phyloP scores from a whole-genome alignment of 2,329 filamentous ascomycete genomes.

The Emericellopsis cladophorae region DNA sequence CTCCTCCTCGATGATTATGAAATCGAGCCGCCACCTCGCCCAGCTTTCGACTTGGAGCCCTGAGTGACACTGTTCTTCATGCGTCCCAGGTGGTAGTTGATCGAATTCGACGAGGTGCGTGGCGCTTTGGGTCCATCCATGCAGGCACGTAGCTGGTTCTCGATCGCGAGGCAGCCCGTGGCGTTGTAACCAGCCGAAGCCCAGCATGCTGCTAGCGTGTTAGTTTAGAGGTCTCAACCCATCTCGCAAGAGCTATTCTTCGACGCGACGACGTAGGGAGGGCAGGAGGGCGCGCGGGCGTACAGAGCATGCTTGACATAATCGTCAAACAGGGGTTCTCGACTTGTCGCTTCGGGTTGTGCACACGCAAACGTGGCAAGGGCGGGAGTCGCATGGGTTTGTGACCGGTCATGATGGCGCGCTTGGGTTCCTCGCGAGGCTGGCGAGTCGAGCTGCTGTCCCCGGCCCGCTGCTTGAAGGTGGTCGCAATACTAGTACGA shows the following conservation, averaged over 20 bases:
- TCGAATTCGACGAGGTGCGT: constrained; percentile 49
- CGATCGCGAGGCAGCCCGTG: constrained; percentile 43
- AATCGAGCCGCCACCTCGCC: no score
- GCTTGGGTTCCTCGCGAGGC: background rate
- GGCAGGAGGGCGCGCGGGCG: constrained; percentile 4
- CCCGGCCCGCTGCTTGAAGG: constrained; percentile 1
- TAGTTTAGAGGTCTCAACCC: background rate
- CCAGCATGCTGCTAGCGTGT: constrained; percentile 58
- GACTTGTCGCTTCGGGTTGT: constrained; percentile 33
- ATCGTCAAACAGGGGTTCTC: constrained; percentile 40
- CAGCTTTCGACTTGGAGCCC: background rate
- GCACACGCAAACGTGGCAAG: constrained; percentile 39
- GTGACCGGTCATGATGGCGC: constrained; percentile 28
- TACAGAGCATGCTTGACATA: constrained; percentile 47
- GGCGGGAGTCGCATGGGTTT: constrained; percentile 47
- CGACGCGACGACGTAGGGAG: background rate
- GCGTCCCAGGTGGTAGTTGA: constrained; percentile 86
- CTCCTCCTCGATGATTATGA: no score
- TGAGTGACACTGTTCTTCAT: constrained; percentile 59
- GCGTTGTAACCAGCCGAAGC: constrained; percentile 62
- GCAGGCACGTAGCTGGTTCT: constrained; percentile 48
- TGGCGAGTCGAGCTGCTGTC: background rate
- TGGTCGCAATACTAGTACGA: background rate
- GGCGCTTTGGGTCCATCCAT: constrained; percentile 65
- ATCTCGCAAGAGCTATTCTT: background rate